Conservation (phyloP, 1,284 basidiomycete genomes). For the Apiotrichum domesticum region DNA sequence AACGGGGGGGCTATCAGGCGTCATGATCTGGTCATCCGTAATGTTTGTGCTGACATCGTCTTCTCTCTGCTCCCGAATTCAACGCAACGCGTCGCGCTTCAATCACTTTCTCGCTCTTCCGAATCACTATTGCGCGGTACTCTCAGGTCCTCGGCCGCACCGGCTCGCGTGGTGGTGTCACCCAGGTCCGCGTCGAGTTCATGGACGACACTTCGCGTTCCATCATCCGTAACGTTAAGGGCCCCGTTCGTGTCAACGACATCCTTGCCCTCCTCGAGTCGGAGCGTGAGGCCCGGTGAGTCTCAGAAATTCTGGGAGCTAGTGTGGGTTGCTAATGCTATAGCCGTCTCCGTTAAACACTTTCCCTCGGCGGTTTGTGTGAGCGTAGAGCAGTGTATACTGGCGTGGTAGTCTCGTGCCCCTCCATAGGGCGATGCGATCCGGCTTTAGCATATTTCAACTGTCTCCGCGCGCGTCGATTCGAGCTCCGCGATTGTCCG, state of each 20-base stretch:
- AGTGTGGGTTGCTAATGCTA: not conserved
- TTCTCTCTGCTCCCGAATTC: not conserved
- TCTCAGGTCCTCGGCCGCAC: slow-evolving; percentile 91
- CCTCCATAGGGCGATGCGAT: slow-evolving; percentile 15
- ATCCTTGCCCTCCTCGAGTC: slow-evolving; percentile 96
- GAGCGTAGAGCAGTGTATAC: slow-evolving; percentile 19
- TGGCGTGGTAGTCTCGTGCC: slow-evolving; percentile 20
- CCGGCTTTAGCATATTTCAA: slow-evolving; percentile 18
- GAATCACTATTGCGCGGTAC: not conserved
- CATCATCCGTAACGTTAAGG: slow-evolving; percentile 99
- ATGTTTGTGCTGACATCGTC: slow-evolving; percentile 2
- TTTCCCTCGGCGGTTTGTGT: slow-evolving; percentile 5
- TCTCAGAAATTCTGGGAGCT: slow-evolving; percentile 23
- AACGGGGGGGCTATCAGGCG: too few relatives aligned
- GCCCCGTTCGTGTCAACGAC: slow-evolving; percentile 92
- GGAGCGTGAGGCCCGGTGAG: slow-evolving; percentile 98
- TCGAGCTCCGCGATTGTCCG: too few relatives aligned
- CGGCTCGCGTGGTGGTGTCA: slow-evolving; percentile 98
- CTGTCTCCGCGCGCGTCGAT: not conserved
- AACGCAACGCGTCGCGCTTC: not conserved
- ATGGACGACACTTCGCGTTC: slow-evolving; percentile 94
- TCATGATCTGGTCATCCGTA: too few relatives aligned
- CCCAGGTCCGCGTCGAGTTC: slow-evolving; percentile 99
- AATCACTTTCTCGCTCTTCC: not conserved
- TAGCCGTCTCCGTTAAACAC: slow-evolving; percentile 26